phyloP scores from a whole-genome alignment of 2,329 filamentous ascomycete species.

The Xylariaceae sp. region DNA sequence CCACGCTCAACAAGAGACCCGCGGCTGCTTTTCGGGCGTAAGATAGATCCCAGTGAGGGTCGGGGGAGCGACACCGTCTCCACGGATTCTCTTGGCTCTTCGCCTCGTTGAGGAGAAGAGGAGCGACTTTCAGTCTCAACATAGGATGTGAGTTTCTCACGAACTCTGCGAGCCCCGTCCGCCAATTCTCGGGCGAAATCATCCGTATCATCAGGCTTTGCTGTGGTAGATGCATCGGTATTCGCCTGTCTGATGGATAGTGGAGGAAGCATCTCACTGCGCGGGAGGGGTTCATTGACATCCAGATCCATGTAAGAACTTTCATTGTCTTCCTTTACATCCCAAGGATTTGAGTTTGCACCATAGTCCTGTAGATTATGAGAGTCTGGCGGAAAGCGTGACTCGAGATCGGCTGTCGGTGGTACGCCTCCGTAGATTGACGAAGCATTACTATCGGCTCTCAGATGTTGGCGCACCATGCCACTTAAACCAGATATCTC shows the following conservation, averaged over 20 bases:
- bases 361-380: conserved; percentile 33
- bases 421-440: conserved; percentile 63
- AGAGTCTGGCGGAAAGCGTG: conserved; percentile 35
- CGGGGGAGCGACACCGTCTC: conserved; percentile 31
- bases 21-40: conserved; percentile 64
- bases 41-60: conserved; percentile 54
- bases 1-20: conserved; percentile 56
- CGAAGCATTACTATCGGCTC: conserved; percentile 75
- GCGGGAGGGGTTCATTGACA: conserved; percentile 25
- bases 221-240: background rate
- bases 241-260: background rate
- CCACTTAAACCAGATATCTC: conserved; percentile 64
- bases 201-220: conserved; percentile 40
- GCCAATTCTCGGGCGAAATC: conserved; percentile 73
- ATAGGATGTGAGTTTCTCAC: conserved; percentile 68
- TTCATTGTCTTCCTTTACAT: conserved; percentile 30
- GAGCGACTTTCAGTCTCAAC: conserved; percentile 57
- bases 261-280: conserved; percentile 18
- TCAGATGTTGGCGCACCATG: conserved; percentile 79
- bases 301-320: conserved; percentile 27
- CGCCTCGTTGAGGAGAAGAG: conserved; percentile 37
- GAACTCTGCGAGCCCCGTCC: conserved; percentile 64
- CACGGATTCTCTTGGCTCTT: conserved; percentile 30
- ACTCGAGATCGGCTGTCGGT: conserved; percentile 35
- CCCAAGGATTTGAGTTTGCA: conserved; percentile 43